A percentile compares a stretch with the other conserved stretches of the same genome.
phyloP scores from a whole-genome alignment of 2,329 filamentous ascomycete genomes.

The Cercospora sp. region DNA sequence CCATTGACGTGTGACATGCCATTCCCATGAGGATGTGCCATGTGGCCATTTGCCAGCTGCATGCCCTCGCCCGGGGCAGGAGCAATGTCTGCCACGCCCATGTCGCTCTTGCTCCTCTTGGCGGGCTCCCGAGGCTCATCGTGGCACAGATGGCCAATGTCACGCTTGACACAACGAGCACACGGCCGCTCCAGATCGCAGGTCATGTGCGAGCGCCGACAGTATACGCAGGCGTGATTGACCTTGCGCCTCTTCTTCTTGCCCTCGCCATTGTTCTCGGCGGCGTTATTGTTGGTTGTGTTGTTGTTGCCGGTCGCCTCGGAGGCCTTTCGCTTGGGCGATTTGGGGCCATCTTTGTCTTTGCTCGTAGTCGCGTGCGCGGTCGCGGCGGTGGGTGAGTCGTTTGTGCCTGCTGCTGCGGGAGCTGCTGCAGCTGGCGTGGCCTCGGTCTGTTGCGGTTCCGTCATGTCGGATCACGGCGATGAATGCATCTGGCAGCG shows the following conservation, averaged over 20 bases:
- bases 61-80: constrained; percentile 31
- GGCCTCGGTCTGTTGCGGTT: background rate
- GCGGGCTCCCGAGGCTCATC: constrained; percentile 89
- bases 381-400: background rate
- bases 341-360: background rate
- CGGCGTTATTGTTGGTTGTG: background rate
- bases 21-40: constrained; percentile 18
- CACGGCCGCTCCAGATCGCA: constrained; percentile 78
- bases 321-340: constrained; percentile 18
- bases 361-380: background rate
- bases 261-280: constrained; percentile 24
- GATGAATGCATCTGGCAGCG: background rate
- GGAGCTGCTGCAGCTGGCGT: background rate
- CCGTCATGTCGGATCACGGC: background rate
- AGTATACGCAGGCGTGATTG: constrained; percentile 58
- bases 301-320: background rate
- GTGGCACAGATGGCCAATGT: constrained; percentile 97
- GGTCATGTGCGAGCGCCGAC: constrained; percentile 56
- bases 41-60: constrained; percentile 17
- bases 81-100: constrained; percentile 39
- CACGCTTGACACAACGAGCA: constrained; percentile 95
- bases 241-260: constrained; percentile 56
- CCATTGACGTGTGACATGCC: constrained; percentile 18
- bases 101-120: constrained; percentile 71
- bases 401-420: background rate